phyloP scores from a whole-genome alignment of 192 early-diverging fungal species.

The Podila horticola region DNA sequence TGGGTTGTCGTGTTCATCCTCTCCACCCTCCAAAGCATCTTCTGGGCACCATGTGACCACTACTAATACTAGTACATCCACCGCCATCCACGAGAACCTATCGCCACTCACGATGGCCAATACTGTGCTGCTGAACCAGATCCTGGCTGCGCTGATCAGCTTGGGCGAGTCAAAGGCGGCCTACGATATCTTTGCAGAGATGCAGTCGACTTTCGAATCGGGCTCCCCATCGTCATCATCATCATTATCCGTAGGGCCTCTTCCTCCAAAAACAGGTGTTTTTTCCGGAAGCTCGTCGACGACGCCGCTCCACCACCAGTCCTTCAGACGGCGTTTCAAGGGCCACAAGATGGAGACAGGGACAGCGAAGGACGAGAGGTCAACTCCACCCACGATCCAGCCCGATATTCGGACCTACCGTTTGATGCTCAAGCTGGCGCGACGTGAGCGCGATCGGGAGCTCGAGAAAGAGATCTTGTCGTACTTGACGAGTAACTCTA shows the following conservation, averaged over 20 bases:
- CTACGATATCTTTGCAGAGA: constrained; percentile 15
- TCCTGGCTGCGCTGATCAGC: constrained; percentile 25
- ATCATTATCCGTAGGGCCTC: too few relatives aligned
- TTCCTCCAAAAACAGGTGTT: background rate
- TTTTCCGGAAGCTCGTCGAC: background rate
- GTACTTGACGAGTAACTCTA: background rate
- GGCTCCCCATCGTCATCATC: too few relatives aligned
- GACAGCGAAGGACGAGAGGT: background rate
- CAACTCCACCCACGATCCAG: constrained; percentile 1
- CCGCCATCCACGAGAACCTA: background rate
- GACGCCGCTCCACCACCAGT: constrained; percentile 19
- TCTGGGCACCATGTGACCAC: too few relatives aligned
- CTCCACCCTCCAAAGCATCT: background rate
- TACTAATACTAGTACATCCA: background rate
- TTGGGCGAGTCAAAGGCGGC: constrained; percentile 27
- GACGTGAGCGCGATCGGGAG: constrained; percentile 7
- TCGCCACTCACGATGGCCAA: constrained; percentile 1
- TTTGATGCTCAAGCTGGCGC: constrained; percentile 22
- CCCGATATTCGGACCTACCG: constrained; percentile 17
- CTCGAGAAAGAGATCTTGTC: constrained; percentile 7
- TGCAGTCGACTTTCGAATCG: background rate
- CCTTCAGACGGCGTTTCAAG: background rate
- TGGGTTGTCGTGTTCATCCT: background rate
- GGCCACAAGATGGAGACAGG: background rate
- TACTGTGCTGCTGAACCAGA: constrained; percentile 30